A percentile compares a stretch with the other conserved stretches of the same genome.
Conservation (phyloP, 2,329 filamentous ascomycete species). For the Alternaria panax region DNA sequence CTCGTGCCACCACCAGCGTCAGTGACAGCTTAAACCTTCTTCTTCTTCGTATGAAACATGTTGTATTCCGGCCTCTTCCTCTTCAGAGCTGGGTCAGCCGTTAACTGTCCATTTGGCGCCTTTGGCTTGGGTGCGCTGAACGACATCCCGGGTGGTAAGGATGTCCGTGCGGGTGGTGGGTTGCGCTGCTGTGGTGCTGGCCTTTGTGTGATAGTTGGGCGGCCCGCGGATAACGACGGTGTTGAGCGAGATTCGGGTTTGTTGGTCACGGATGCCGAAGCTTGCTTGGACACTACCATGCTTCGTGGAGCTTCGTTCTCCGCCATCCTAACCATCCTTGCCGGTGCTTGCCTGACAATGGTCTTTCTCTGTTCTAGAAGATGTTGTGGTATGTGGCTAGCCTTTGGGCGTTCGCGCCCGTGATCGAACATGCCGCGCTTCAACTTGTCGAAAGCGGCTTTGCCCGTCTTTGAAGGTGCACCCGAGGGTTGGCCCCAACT, state of each 20-base stretch:
- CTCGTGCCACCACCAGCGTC: neutral
- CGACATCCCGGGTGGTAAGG: conserved; percentile 38
- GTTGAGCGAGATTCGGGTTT: conserved; percentile 15
- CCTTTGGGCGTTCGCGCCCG: conserved; percentile 41
- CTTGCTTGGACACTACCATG: conserved; percentile 37
- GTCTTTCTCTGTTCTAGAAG: conserved; percentile 35
- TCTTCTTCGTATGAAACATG: conserved; percentile 31
- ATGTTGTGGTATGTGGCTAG: conserved; percentile 38
- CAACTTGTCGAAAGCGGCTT: conserved; percentile 46
- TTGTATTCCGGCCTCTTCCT: conserved; percentile 28
- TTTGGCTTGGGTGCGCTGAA: conserved; percentile 40
- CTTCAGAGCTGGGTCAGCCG: conserved; percentile 20
- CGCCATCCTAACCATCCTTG: conserved; percentile 41
- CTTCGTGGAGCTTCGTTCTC: conserved; percentile 34
- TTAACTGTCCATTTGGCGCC: conserved; percentile 17
- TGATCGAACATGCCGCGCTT: conserved; percentile 44
- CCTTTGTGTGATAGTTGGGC: conserved; percentile 34
- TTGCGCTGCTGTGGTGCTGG: conserved; percentile 25
- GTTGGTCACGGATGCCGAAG: conserved; percentile 31
- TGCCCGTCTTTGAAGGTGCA: conserved; percentile 46
- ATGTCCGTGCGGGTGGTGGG: conserved; percentile 26
- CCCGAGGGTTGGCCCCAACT: conserved; percentile 33
- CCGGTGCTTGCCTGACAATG: conserved; percentile 37
- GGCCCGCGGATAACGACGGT: conserved; percentile 9
- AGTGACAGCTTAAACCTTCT: conserved; percentile 8